Conservation (phyloP, 2,329 filamentous ascomycete species). For the Nemania sp. region DNA sequence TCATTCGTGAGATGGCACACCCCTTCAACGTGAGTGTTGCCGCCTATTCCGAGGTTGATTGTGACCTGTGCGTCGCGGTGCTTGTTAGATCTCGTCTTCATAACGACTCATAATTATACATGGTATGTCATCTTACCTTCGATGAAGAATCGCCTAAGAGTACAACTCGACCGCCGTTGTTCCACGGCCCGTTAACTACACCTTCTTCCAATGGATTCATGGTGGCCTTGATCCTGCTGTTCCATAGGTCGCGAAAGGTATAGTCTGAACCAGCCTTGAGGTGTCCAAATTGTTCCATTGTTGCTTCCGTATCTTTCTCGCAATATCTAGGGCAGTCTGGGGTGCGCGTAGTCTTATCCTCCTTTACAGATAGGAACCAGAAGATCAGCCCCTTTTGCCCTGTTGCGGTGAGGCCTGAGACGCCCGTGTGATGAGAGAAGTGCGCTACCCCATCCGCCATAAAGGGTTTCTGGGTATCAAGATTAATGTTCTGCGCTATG, state of each 20-base stretch:
- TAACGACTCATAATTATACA: background rate
- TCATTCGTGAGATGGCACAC: conserved; percentile 26
- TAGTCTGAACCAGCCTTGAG: conserved; percentile 14
- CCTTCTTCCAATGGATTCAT: conserved; percentile 32
- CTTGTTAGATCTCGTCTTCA: background rate
- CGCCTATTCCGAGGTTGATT: conserved; percentile 28
- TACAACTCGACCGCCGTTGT: conserved; percentile 28
- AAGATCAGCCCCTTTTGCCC: conserved; percentile 7
- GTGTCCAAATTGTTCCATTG: conserved; percentile 17
- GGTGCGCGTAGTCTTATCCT: conserved; percentile 5
- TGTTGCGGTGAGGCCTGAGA: conserved; percentile 22
- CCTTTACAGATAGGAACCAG: conserved; percentile 27
- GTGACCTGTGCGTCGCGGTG: conserved; percentile 14
- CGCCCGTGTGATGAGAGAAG: conserved; percentile 19
- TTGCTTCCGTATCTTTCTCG: conserved; percentile 15
- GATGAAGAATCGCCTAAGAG: conserved; percentile 26
- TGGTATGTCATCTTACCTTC: conserved; percentile 18
- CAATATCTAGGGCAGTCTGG: conserved; percentile 22
- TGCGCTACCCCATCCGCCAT: conserved; percentile 19
- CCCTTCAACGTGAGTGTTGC: conserved; percentile 28
- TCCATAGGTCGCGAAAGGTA: conserved; percentile 29
- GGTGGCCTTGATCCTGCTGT: conserved; percentile 17
- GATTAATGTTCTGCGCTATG: conserved; percentile 18
- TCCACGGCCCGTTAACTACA: conserved; percentile 26
- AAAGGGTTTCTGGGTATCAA: background rate